Conservation (phyloP, 768 basidiomycete genomes). For the Boletus sp. region DNA sequence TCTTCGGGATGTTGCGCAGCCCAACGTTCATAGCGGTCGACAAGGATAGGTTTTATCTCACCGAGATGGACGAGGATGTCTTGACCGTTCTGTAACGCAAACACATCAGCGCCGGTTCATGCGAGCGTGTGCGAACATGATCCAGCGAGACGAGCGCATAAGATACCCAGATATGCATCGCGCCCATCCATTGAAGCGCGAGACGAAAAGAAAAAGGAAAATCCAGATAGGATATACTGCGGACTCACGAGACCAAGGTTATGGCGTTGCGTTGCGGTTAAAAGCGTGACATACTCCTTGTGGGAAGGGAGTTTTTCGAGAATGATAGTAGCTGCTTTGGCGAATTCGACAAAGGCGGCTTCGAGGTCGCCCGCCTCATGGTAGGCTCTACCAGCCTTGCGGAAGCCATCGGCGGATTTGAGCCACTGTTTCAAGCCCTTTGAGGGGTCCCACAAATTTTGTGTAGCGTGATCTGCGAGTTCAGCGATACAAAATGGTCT, state of each 20-base stretch:
- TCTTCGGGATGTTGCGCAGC: slow-evolving; percentile 40
- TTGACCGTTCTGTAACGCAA: slow-evolving; percentile 59
- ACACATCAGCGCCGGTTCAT: slow-evolving; percentile 13
- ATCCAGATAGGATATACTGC: slow-evolving; percentile 11
- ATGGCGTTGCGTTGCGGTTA: slow-evolving; percentile 56
- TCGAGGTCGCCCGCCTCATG: slow-evolving; percentile 56
- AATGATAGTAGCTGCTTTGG: slow-evolving; percentile 72
- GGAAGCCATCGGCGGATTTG: slow-evolving; percentile 58
- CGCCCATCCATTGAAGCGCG: slow-evolving; percentile 3
- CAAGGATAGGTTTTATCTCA: slow-evolving; percentile 59
- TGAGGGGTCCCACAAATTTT: slow-evolving; percentile 53
- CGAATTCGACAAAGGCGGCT: slow-evolving; percentile 67
- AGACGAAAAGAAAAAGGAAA: neutral
- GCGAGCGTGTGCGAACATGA: neutral
- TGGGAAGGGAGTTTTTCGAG: slow-evolving; percentile 77
- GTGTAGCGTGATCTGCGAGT: slow-evolving; percentile 58
- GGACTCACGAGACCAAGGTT: slow-evolving; percentile 68
- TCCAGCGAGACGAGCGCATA: neutral
- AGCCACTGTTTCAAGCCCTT: slow-evolving; percentile 66
- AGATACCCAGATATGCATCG: neutral
- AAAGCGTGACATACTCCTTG: slow-evolving; percentile 54
- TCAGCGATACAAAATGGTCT: slow-evolving; percentile 63
- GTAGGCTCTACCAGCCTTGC: slow-evolving; percentile 50
- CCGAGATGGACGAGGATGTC: slow-evolving; percentile 66
- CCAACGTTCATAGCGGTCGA: slow-evolving; percentile 66